Conservation (phyloP, 1,284 basidiomycete genomes). For the Rhodotorula sp. region DNA sequence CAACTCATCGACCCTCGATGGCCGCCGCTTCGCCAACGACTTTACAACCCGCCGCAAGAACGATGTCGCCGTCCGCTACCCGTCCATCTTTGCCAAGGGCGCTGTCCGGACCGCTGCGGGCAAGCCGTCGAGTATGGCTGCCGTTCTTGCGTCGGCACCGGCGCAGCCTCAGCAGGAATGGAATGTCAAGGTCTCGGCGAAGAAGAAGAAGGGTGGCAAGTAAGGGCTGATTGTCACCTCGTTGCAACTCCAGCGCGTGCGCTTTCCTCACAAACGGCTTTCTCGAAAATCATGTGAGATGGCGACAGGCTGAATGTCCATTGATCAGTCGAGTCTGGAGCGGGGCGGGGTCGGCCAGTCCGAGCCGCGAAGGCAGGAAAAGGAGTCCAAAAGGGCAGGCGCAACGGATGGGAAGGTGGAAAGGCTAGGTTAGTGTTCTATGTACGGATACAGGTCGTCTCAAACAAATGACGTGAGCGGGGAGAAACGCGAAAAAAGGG, state of each 20-base stretch:
- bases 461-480: background rate
- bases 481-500: background rate
- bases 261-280: background rate
- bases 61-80: constrained; percentile 40
- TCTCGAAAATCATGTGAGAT: background rate
- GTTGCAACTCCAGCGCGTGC: background rate
- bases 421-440: no score
- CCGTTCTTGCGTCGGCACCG: constrained; percentile 33
- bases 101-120: constrained; percentile 6
- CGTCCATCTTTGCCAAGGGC: constrained; percentile 26
- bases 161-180: constrained; percentile 36
- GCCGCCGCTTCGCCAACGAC: constrained; percentile 67
- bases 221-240: constrained; percentile 3
- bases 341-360: no score
- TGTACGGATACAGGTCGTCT: no score
- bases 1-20: constrained; percentile 89
- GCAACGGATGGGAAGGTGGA: no score
- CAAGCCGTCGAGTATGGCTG: constrained; percentile 35
- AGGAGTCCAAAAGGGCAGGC: no score
- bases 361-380: no score
- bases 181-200: constrained; percentile 43
- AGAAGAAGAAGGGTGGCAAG: constrained; percentile 43
- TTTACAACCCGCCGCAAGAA: constrained; percentile 41
- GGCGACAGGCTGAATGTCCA: background rate
- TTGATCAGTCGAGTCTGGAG: background rate